A percentile compares a stretch with the other conserved stretches of the same genome.
Conservation (phyloP, 441 rosid species). For the Biscutella laevigata region DNA sequence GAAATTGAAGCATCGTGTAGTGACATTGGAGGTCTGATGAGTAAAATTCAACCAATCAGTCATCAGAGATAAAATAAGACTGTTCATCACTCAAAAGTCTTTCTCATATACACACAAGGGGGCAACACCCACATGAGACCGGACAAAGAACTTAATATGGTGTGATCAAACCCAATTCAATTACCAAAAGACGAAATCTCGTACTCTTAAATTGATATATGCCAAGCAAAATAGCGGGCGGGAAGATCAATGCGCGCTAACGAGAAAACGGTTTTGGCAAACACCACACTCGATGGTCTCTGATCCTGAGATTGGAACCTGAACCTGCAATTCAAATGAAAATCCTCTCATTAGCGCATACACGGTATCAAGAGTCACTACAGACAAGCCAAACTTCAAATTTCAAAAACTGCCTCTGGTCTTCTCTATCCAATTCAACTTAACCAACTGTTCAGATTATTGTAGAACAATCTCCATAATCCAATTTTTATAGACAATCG, state of each 20-base stretch:
- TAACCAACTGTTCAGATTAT: neutral
- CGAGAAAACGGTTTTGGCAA: conserved; percentile 95
- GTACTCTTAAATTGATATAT: conserved; percentile 6
- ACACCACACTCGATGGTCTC: conserved; percentile 97
- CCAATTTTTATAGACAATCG: neutral
- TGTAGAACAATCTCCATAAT: neutral
- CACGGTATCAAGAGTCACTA: neutral
- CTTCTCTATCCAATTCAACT: neutral
- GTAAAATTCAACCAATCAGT: conserved; percentile 10
- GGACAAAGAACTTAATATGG: conserved; percentile 7
- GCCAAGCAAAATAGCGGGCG: conserved; percentile 4
- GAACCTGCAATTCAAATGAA: conserved; percentile 52
- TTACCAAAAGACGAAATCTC: conserved; percentile 18
- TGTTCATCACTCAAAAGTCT: conserved; percentile 18
- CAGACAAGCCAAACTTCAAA: neutral
- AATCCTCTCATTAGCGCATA: neutral
- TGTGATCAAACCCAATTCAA: conserved; percentile 16
- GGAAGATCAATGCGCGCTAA: conserved; percentile 64
- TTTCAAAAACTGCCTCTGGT: neutral
- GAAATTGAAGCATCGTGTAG: neutral
- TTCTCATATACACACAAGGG: conserved; percentile 20
- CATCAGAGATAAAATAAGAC: conserved; percentile 3
- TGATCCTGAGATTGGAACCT: conserved; percentile 94
- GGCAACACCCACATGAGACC: conserved; percentile 10
- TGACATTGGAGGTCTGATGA: neutral